Evolutionary conservation across 495 filamentous ascomycete genomes (phyloP).

Genomic region (Aspergillus diversus): DNA sequence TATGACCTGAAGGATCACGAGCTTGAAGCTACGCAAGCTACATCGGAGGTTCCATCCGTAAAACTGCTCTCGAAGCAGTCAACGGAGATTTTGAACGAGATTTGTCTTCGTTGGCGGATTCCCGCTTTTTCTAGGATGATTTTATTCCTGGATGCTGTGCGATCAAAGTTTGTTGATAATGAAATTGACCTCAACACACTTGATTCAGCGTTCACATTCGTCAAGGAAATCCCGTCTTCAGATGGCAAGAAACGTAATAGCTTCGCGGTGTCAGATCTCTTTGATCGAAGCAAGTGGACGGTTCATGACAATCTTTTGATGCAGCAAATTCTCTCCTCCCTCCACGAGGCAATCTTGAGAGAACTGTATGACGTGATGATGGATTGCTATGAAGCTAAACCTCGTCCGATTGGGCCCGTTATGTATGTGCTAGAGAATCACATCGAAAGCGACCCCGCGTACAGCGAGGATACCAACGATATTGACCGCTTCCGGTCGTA

Average conservation of each 20-base stretch:
- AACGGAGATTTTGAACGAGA: slow-evolving; percentile 79
- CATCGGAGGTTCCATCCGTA: slow-evolving; percentile 55
- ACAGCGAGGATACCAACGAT: slow-evolving; percentile 69
- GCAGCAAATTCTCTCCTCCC: slow-evolving; percentile 69
- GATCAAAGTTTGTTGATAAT: slow-evolving; percentile 82
- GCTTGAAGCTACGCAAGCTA: slow-evolving; percentile 55
- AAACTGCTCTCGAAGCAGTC: slow-evolving; percentile 81
- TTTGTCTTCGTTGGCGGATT: slow-evolving; percentile 87
- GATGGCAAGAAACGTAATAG: slow-evolving; percentile 59
- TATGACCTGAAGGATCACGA: slow-evolving; percentile 65
- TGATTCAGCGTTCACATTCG: slow-evolving; percentile 77
- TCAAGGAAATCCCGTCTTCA: slow-evolving; percentile 66
- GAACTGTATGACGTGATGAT: slow-evolving; percentile 87
- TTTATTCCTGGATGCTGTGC: slow-evolving; percentile 82
- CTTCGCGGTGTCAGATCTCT: slow-evolving; percentile 48
- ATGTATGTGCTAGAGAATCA: slow-evolving; percentile 85
- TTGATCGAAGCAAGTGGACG: slow-evolving; percentile 74
- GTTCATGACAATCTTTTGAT: slow-evolving; percentile 75
- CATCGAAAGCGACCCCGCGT: slow-evolving; percentile 76
- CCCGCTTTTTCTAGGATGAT: slow-evolving; percentile 80
- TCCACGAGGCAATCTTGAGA: slow-evolving; percentile 82
- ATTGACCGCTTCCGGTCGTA: slow-evolving; percentile 67
- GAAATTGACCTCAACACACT: slow-evolving; percentile 80
- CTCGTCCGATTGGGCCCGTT: slow-evolving; percentile 74
- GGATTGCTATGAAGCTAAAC: slow-evolving; percentile 86